Percentiles rank a stretch among this genome's conserved stretches.
Conservation (phyloP, 1,284 basidiomycete genomes). For the Marasmius oreades region DNA sequence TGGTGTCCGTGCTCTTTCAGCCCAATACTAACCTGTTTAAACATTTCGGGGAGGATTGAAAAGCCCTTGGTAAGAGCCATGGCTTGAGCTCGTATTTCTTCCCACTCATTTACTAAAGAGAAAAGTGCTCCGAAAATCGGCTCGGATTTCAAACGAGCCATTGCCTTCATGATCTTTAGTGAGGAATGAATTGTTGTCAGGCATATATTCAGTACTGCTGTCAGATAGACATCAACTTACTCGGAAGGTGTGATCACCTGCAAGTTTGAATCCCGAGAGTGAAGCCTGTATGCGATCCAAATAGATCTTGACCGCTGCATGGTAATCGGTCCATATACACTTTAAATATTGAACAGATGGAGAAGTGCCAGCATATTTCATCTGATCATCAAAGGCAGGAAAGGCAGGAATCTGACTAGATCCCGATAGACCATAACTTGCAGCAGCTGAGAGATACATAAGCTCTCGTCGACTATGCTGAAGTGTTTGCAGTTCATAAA, state of each 20-base stretch:
- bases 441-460: constrained; percentile 13
- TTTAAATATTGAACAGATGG: constrained; percentile 12
- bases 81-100: constrained; percentile 3
- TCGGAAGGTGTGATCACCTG: constrained; percentile 15
- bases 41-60: constrained; percentile 7
- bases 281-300: constrained; percentile 11
- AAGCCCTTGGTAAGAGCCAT: constrained; percentile 6
- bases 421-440: background rate
- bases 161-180: constrained; percentile 1
- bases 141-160: constrained; percentile 1
- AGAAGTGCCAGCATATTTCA: constrained; percentile 7
- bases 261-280: constrained; percentile 3
- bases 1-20: constrained; percentile 6
- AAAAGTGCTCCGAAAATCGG: constrained; percentile 2
- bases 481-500: constrained; percentile 9
- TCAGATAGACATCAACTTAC: constrained; percentile 5
- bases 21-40: background rate
- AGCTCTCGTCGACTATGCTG: constrained; percentile 11
- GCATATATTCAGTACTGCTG: no score
- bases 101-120: constrained; percentile 7
- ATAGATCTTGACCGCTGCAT: constrained; percentile 10
- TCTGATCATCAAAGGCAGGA: constrained; percentile 7
- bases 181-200: background rate
- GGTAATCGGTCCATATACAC: constrained; percentile 9
- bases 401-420: constrained; percentile 4